phyloP scores from a whole-genome alignment of 371 early-diverging fungal species.

The Dichotomocladium elegans region DNA sequence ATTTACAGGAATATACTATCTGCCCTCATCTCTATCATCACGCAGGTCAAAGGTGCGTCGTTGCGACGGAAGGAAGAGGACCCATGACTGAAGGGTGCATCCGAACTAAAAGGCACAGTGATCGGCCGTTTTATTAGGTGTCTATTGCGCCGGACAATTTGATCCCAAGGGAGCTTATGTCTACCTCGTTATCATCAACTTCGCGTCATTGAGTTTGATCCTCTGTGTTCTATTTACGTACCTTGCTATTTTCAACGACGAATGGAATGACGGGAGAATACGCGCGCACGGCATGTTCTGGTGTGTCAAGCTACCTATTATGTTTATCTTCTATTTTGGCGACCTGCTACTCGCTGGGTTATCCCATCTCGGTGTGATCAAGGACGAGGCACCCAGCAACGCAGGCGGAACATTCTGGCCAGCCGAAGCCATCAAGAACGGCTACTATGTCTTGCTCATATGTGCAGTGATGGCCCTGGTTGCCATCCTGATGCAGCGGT shows the following conservation, averaged over 20 bases:
- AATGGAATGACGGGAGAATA: constrained; percentile 37
- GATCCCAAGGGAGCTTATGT: constrained; percentile 37
- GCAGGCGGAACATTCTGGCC: constrained; percentile 35
- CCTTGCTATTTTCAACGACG: constrained; percentile 31
- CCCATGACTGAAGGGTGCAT: too few species aligned
- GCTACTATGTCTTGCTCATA: constrained; percentile 36
- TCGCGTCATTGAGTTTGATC: constrained; percentile 37
- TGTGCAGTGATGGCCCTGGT: constrained; percentile 36
- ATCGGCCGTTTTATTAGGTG: neutral
- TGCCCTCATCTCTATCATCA: constrained; percentile 38
- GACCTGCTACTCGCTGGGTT: constrained; percentile 31
- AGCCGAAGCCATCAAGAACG: constrained; percentile 38
- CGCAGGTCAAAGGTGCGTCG: constrained; percentile 28
- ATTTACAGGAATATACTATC: constrained; percentile 34
- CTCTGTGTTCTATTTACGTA: constrained; percentile 40
- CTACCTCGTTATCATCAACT: constrained; percentile 39
- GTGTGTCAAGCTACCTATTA: constrained; percentile 49
- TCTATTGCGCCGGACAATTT: constrained; percentile 35
- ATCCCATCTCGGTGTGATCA: constrained; percentile 24
- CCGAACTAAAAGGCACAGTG: too few species aligned
- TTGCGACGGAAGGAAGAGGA: too few species aligned
- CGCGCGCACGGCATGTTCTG: constrained; percentile 49
- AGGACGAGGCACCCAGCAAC: constrained; percentile 19
- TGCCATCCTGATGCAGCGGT: constrained; percentile 33
- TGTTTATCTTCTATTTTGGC: constrained; percentile 49